These are phyloP conservation scores for Wickerhamiella lipophila DNA, from an alignment of 805 yeast genomes.

Conservation along the genomic window DNA sequence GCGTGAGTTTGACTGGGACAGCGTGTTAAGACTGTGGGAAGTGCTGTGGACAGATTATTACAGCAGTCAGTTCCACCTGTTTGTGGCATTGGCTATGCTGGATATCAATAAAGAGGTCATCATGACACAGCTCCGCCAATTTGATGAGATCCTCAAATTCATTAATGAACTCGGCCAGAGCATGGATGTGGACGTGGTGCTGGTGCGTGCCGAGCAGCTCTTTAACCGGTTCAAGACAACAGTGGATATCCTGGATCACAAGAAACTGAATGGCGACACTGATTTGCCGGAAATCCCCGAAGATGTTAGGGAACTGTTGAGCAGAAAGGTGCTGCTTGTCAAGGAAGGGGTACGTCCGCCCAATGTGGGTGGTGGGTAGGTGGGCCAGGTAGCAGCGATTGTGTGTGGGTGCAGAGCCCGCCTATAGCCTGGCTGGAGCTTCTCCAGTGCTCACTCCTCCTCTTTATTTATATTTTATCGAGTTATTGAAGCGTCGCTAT, in stretches of 20 bases:
- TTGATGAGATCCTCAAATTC: slow-evolving; percentile 85
- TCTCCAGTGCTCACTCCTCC: no score
- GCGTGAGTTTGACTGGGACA: slow-evolving; percentile 73
- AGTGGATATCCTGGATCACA: slow-evolving; percentile 58
- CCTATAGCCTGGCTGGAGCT: no score
- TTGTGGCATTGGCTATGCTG: slow-evolving; percentile 77
- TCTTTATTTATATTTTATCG: not conserved
- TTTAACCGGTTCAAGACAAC: slow-evolving; percentile 71
- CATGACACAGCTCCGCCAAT: slow-evolving; percentile 55
- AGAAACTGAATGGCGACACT: slow-evolving; percentile 19
- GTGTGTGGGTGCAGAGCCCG: no score
- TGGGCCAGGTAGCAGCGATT: no score
- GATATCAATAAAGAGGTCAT: slow-evolving; percentile 76
- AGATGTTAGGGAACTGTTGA: slow-evolving; percentile 48
- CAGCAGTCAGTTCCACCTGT: slow-evolving; percentile 76
- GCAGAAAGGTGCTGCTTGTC: slow-evolving; percentile 49
- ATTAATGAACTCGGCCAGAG: slow-evolving; percentile 80
- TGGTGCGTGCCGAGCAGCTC: slow-evolving; percentile 73
- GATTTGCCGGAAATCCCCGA: slow-evolving; percentile 29
- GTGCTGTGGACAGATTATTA: slow-evolving; percentile 78
- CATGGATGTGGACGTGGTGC: slow-evolving; percentile 58
- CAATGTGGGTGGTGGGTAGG: slow-evolving; percentile 29
- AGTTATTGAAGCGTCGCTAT: no score
- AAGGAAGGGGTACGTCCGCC: slow-evolving; percentile 38
- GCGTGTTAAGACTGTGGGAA: slow-evolving; percentile 80